These are phyloP conservation scores for Globisporangium megalacanthum DNA, from an alignment of 352 stramenopile species.

Conservation along the genomic window DNA sequence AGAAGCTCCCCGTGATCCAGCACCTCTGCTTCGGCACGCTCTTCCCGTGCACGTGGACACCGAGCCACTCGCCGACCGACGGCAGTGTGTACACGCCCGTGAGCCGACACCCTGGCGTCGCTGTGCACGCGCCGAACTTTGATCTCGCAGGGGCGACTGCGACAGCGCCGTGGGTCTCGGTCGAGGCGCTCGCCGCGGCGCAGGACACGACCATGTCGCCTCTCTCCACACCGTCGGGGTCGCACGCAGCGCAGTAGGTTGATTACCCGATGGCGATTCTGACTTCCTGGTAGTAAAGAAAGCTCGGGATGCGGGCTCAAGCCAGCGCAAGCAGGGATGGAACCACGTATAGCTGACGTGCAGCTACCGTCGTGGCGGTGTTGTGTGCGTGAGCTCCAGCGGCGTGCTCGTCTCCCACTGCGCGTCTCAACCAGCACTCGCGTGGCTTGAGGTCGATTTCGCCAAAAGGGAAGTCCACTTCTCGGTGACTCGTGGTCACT, in stretches of 20 bases:
- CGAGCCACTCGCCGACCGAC: conserved; percentile 44
- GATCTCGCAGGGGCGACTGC: conserved; percentile 50
- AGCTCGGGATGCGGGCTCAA: too few relatives aligned
- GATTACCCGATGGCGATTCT: too few relatives aligned
- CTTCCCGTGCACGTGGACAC: conserved; percentile 82
- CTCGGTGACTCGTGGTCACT: too few relatives aligned
- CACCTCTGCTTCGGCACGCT: conserved; percentile 97
- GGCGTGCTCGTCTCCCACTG: too few relatives aligned
- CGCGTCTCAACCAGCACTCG: too few relatives aligned
- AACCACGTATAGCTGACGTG: too few relatives aligned
- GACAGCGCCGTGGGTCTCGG: conserved; percentile 63
- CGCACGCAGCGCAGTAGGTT: conserved; percentile 7
- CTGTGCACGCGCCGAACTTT: conserved; percentile 64
- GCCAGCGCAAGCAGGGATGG: too few relatives aligned
- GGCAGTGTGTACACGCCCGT: conserved; percentile 28
- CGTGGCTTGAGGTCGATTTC: too few relatives aligned
- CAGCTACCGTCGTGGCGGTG: too few relatives aligned
- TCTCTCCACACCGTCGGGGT: conserved; percentile 6
- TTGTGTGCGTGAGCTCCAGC: too few relatives aligned
- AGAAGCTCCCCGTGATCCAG: conserved; percentile 98
- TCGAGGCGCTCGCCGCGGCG: conserved; percentile 39
- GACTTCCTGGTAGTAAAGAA: too few relatives aligned
- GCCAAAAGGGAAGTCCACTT: too few relatives aligned
- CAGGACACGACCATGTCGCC: conserved; percentile 53
- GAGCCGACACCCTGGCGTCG: conserved; percentile 44